phyloP scores from a whole-genome alignment of 1,139 yeast species.

The Blastobotrys petasosporus region DNA sequence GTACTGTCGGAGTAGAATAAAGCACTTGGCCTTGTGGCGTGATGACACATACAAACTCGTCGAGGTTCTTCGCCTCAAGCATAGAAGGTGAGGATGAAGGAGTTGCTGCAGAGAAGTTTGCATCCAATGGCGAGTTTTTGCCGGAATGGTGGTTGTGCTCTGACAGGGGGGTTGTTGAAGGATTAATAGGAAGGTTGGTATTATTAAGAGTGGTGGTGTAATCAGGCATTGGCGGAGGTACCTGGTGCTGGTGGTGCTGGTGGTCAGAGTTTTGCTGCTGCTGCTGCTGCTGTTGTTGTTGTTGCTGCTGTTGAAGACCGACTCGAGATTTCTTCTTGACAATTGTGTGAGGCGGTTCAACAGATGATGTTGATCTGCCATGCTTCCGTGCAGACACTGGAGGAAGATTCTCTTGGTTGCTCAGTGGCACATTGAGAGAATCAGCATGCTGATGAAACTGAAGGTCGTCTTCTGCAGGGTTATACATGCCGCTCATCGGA shows the following conservation, averaged over 20 bases:
- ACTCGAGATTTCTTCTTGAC: constrained; percentile 13
- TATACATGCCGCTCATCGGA: too few species aligned
- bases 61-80: neutral
- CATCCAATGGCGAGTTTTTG: neutral
- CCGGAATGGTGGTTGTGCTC: neutral
- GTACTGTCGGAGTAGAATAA: constrained; percentile 20
- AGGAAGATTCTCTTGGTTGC: too few species aligned
- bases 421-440: too few species aligned
- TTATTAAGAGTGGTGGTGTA: constrained; percentile 1
- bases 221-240: constrained; percentile 7
- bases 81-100: constrained; percentile 5
- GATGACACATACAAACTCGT: constrained; percentile 14
- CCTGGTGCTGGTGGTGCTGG: neutral
- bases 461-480: too few species aligned
- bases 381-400: constrained; percentile 9
- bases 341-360: constrained; percentile 11
- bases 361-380: constrained; percentile 12
- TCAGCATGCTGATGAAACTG: too few species aligned
- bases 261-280: neutral
- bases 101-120: neutral
- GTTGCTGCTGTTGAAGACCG: constrained; percentile 4
- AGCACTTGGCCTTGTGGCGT: constrained; percentile 21
- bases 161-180: constrained; percentile 1
- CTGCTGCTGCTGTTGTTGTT: neutral
- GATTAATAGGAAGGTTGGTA: neutral